Percentiles rank a stretch among this genome's conserved stretches.
These are phyloP conservation scores for Auriscalpium microsporum DNA, from an alignment of 768 basidiomycete species.

Conservation along the genomic window DNA sequence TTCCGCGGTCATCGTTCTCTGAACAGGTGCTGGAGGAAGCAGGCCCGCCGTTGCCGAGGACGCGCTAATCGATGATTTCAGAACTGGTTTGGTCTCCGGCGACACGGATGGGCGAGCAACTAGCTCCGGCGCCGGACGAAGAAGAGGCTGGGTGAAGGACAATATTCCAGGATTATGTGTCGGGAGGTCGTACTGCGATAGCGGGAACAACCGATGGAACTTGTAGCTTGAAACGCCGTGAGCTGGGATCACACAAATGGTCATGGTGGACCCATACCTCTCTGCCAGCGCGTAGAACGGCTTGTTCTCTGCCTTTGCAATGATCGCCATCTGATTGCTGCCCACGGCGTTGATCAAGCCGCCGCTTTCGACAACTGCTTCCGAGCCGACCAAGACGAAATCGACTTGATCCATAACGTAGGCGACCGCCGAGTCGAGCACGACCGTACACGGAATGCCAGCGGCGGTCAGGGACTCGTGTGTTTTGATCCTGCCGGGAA, in stretches of 20 bases:
- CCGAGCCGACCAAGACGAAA: slow-evolving; percentile 92
- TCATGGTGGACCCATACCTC: slow-evolving; percentile 38
- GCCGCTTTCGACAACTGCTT: slow-evolving; percentile 96
- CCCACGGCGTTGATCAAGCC: slow-evolving; percentile 89
- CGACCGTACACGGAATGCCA: slow-evolving; percentile 91
- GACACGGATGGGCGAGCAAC: background rate
- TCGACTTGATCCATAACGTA: slow-evolving; percentile 97
- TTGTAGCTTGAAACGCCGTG: slow-evolving; percentile 62
- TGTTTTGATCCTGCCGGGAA: slow-evolving; percentile 68
- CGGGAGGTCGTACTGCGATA: slow-evolving; percentile 85
- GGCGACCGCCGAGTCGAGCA: slow-evolving; percentile 93
- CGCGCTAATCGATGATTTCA: slow-evolving; percentile 8
- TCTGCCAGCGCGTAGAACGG: slow-evolving; percentile 95
- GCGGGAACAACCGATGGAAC: slow-evolving; percentile 91
- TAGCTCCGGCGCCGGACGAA: slow-evolving; percentile 6
- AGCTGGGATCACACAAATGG: background rate
- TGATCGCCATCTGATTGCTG: slow-evolving; percentile 93
- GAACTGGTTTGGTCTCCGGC: background rate
- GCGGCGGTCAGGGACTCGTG: slow-evolving; percentile 76
- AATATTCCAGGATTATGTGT: slow-evolving; percentile 70
- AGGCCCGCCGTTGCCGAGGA: slow-evolving; percentile 10
- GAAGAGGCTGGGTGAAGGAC: slow-evolving; percentile 46
- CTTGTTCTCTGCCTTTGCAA: slow-evolving; percentile 89
- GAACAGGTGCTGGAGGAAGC: slow-evolving; percentile 17
- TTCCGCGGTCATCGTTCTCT: slow-evolving; percentile 63